Percentiles rank a stretch among this genome's conserved stretches.
Conservation (phyloP, 495 filamentous ascomycete species). For the Penicillium robsamsonii region DNA sequence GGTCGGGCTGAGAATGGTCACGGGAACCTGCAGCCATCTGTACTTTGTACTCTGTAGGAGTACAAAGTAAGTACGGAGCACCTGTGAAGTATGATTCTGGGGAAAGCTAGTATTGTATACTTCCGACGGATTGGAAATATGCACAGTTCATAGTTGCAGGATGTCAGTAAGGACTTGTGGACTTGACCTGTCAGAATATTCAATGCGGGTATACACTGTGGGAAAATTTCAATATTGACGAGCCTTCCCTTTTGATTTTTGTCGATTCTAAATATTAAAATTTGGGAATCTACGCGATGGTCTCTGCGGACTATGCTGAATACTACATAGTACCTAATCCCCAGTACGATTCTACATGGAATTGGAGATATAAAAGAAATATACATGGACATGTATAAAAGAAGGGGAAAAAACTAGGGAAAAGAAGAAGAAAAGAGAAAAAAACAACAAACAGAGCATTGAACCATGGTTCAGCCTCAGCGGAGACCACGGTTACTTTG, state of each 20-base stretch:
- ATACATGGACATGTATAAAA: too few relatives aligned
- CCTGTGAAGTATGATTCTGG: not conserved
- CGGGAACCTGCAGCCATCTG: constrained; percentile 8
- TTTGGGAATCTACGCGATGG: too few relatives aligned
- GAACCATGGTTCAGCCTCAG: constrained; percentile 12
- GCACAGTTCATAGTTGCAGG: not conserved
- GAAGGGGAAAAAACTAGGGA: not conserved
- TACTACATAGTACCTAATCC: too few relatives aligned
- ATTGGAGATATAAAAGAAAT: too few relatives aligned
- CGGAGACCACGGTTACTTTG: constrained; percentile 5
- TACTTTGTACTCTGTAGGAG: not conserved
- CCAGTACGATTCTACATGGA: too few relatives aligned
- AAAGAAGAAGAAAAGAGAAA: not conserved
- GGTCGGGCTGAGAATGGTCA: constrained; percentile 9
- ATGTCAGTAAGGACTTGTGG: not conserved
- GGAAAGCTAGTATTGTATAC: constrained; percentile 6
- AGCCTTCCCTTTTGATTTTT: not conserved
- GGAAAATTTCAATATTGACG: constrained; percentile 9
- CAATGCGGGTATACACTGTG: not conserved
- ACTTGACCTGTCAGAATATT: constrained; percentile 9
- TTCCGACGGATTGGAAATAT: not conserved
- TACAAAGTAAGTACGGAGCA: not conserved
- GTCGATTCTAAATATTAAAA: too few relatives aligned
- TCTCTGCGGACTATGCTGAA: too few relatives aligned
- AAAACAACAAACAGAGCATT: constrained; percentile 8